Percentiles rank a stretch among this genome's conserved stretches.
These are phyloP conservation scores for Harringtonia aguacate DNA, from an alignment of 2,329 filamentous ascomycete species.

Conservation along the genomic window DNA sequence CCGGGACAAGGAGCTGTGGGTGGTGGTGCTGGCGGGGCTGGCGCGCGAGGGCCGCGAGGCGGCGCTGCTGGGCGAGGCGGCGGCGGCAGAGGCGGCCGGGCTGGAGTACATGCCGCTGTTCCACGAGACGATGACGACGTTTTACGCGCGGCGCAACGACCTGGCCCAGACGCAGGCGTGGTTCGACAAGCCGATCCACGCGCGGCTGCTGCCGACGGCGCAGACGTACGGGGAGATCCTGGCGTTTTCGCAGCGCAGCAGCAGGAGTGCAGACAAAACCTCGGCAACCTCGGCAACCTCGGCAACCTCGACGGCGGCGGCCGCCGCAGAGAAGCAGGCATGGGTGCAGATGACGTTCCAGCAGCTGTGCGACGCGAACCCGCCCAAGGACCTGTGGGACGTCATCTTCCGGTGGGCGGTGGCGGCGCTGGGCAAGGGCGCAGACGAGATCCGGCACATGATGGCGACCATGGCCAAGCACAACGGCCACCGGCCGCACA, in stretches of 20 bases:
- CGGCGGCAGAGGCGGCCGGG: slow-evolving; percentile 26
- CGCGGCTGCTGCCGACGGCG: slow-evolving; percentile 27
- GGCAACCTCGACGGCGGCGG: slow-evolving; percentile 14
- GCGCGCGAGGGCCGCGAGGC: slow-evolving; percentile 46
- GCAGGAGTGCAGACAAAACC: too few relatives aligned
- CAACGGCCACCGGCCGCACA: slow-evolving; percentile 28
- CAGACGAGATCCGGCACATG: slow-evolving; percentile 64
- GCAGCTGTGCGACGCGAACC: slow-evolving; percentile 30
- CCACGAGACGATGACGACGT: slow-evolving; percentile 46
- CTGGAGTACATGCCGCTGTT: slow-evolving; percentile 32
- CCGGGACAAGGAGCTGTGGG: slow-evolving; percentile 29
- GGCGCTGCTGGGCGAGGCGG: slow-evolving; percentile 42
- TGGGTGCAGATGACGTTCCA: slow-evolving; percentile 54
- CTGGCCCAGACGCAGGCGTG: slow-evolving; percentile 54
- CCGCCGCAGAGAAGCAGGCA: slow-evolving; percentile 28
- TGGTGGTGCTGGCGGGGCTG: slow-evolving; percentile 48
- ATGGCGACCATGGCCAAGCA: slow-evolving; percentile 52
- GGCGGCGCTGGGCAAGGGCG: slow-evolving; percentile 54
- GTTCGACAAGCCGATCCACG: slow-evolving; percentile 46
- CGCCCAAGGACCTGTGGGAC: slow-evolving; percentile 54
- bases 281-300: neutral
- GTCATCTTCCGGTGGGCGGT: slow-evolving; percentile 67
- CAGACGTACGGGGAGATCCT: slow-evolving; percentile 44
- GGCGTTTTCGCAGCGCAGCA: slow-evolving; percentile 49
- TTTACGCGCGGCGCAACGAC: slow-evolving; percentile 49